Evolutionary conservation across 106 monocot species (phyloP), one percentile per base, ranked within the genome.

Genomic region (Dioscorea alata): DNA sequence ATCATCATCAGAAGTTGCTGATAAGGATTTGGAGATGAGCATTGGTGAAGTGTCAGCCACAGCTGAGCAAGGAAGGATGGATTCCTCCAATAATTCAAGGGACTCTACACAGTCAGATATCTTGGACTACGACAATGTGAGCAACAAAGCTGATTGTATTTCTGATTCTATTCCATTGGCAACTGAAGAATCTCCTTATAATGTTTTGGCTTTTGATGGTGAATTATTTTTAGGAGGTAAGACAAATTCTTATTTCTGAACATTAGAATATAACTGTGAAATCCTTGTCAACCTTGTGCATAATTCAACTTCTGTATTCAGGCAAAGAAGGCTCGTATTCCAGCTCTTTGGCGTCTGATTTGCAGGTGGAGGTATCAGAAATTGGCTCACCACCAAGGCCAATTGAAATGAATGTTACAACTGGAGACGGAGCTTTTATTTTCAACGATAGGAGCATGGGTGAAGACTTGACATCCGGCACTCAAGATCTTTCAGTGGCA

Each of bases 121-220:
- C 54, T 67, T 23, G 50, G 23, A 68, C 48, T 72, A 63, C 28
- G 59, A 63, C 31, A n/a, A 71, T 59, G 19, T 65, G 23, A 62
- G 33, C 21, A 61, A 20, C 9, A 67, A 42, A 22, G 73, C 64
- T 2, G 84, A 78, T 33, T 87, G 89, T 18, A 72, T 90, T 60
- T 99, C 85, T 75, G 92, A 99, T 79, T 81, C 74, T 33, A 87
- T 86, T 69, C 92, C 92, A 50, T 78, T 79, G 32, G 81, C 78
- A 74, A 68, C 65, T 35, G 78, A 76, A 67, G 88, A 73, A 67
- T 69, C 82, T 3, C 23, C 61, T 4, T 76, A 74, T 35, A 67
- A 71, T 32, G 58, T 59, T 13, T 42, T 75, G 65, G 52, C 75
- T 28, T 23, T 75, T 69, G 73, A 78, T 49, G 71, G 74, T 53